Conservation (phyloP, 805 yeast genomes). For the Schwanniomyces yamadae region DNA sequence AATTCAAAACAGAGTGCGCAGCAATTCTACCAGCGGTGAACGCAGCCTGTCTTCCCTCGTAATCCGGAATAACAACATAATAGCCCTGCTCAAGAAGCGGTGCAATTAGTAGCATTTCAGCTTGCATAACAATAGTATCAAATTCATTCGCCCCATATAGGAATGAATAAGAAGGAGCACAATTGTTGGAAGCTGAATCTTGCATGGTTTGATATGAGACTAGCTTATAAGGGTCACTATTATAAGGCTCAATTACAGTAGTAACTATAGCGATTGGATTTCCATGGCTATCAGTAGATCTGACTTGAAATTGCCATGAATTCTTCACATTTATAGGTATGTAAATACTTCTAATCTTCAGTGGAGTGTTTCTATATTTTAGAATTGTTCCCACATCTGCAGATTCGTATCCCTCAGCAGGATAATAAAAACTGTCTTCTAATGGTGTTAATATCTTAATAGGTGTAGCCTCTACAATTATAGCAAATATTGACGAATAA, state of each 20-base stretch:
- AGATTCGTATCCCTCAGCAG: constrained; percentile 11
- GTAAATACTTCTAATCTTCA: constrained; percentile 5
- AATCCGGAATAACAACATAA: constrained; percentile 23
- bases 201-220: constrained; percentile 23
- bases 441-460: constrained; percentile 7
- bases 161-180: constrained; percentile 22
- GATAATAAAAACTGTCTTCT: constrained; percentile 15
- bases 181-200: constrained; percentile 18
- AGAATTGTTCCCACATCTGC: constrained; percentile 11
- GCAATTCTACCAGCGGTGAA: constrained; percentile 23
- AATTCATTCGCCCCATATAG: constrained; percentile 11
- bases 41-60: constrained; percentile 26
- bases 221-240: constrained; percentile 20
- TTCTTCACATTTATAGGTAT: constrained; percentile 10
- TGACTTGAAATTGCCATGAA: constrained; percentile 24
- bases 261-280: constrained; percentile 17
- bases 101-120: constrained; percentile 16
- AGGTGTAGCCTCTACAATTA: neutral
- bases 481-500: neutral
- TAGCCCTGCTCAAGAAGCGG: constrained; percentile 14
- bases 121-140: constrained; percentile 13
- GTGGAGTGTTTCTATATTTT: constrained; percentile 7
- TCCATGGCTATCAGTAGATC: constrained; percentile 21
- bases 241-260: constrained; percentile 21
- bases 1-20: constrained; percentile 24